These are phyloP conservation scores for Pistacia integerrima DNA, from an alignment of 345 rosid genomes.

Conservation along the genomic window DNA sequence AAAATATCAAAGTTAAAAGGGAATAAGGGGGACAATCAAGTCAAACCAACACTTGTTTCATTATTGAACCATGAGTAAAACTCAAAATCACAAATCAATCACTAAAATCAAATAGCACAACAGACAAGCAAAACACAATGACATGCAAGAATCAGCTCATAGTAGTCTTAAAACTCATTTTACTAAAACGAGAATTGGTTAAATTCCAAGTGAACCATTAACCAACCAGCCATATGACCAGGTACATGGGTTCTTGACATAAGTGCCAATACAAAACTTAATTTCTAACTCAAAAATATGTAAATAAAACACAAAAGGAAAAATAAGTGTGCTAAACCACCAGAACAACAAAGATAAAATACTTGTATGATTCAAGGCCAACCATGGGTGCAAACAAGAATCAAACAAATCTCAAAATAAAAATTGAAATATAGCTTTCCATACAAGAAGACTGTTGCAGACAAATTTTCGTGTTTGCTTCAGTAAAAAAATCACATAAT, in stretches of 20 bases:
- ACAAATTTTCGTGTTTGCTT: neutral
- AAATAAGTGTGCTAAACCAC: neutral
- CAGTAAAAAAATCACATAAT: neutral
- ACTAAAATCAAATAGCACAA: neutral
- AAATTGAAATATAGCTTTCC: neutral
- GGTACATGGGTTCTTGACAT: neutral
- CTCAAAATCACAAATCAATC: too few relatives aligned
- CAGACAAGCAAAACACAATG: neutral
- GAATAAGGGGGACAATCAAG: conserved; percentile 1
- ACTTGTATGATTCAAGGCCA: neutral
- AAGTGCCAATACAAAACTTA: neutral
- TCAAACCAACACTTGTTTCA: neutral
- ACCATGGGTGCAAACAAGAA: neutral
- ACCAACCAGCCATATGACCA: neutral
- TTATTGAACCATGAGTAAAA: neutral
- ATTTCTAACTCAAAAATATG: neutral
- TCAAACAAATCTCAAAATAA: neutral
- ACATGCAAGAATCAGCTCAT: neutral
- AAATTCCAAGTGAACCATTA: neutral
- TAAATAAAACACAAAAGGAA: neutral
- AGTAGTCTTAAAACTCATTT: neutral
- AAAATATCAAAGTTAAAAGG: neutral
- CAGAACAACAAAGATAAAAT: neutral
- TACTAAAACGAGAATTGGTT: neutral
- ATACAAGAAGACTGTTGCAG: neutral